Conservation (phyloP, 139 green algal genomes). For the Chlorella ohadii region DNA sequence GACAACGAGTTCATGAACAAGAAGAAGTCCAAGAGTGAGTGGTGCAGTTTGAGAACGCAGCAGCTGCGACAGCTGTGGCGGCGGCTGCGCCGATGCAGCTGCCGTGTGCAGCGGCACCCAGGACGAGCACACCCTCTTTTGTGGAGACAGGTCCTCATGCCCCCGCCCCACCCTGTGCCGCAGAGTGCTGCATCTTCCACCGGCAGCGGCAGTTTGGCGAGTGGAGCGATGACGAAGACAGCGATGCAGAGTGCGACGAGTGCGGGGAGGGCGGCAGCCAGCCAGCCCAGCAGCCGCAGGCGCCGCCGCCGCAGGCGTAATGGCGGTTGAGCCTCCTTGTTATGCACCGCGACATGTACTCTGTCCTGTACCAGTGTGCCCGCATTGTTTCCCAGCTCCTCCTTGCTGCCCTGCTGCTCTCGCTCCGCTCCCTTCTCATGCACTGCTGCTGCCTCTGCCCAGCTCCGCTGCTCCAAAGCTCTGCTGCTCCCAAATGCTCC, state of each 20-base stretch:
- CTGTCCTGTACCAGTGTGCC: neutral
- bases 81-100: too few species aligned
- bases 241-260: conserved; percentile 58
- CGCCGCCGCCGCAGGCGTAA: neutral
- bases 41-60: neutral
- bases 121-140: too few species aligned
- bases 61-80: neutral
- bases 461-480: too few species aligned
- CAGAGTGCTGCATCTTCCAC: conserved; percentile 95
- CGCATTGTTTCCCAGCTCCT: neutral
- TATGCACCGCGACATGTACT: neutral
- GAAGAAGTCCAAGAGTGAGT: conserved; percentile 82
- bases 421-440: too few species aligned
- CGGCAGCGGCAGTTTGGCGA: conserved; percentile 81
- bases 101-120: too few species aligned
- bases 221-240: conserved; percentile 85
- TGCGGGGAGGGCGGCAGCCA: conserved; percentile 6
- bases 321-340: neutral
- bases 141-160: too few species aligned
- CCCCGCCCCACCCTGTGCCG: neutral
- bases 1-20: conserved; percentile 84
- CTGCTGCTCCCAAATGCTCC: too few species aligned
- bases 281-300: neutral
- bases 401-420: neutral
- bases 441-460: neutral